Base-by-base conservation (phyloP, 2,329 filamentous ascomycete genomes). In the Arthroderma sp. region DNA sequence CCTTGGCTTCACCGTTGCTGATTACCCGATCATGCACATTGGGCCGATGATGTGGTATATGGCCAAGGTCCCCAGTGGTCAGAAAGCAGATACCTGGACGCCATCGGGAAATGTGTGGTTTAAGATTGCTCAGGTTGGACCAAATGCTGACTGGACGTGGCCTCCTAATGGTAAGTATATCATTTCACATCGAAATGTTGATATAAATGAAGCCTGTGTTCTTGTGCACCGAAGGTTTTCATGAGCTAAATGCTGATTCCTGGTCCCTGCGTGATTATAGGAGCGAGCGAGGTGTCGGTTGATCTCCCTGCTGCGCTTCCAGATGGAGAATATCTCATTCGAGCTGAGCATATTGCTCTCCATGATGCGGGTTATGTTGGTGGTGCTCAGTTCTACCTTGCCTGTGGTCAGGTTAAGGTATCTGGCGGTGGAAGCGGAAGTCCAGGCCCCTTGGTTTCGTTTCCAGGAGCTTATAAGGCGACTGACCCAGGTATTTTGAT, bases 1-100 rank as follows among this genome's bases (percentile, higher is more conserved):
- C 0, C 54, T 74, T 1, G 61, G 61, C 10, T 70, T 71, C 58
- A 66, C 65, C 10, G 64, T 66, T 8, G 62, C 63, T 37, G 50
- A 68, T 1, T n/a, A n/a, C 15, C 59, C 61, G 31, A 61, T 73
- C 38, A 68, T 60, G 7, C 68, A 70, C 52, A 64, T 63, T 7
- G 65, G 65, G 1, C 59, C 66, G 1, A 58, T 68, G 43, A 57
- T 63, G 15, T 62, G 66, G 43, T 66, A 65, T 54, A 62, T 66
- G 54, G 64, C 65, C 30, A 65, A 67, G 52, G 64, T 64, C 1
- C 65, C 65, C 0, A 39, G 53, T 0, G 65, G 65, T 4, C 51
- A 65, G 51, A 64, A 58, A 2, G 65, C 63, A 5, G 59, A 57
- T 22, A 59, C 58, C 4, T 68, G 59, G 53, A 62, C 66, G 36